Evolutionary conservation across 306 rosid species (phyloP), one percentile per base, ranked within the genome.

Genomic region (Luffa aegyptiaca): DNA sequence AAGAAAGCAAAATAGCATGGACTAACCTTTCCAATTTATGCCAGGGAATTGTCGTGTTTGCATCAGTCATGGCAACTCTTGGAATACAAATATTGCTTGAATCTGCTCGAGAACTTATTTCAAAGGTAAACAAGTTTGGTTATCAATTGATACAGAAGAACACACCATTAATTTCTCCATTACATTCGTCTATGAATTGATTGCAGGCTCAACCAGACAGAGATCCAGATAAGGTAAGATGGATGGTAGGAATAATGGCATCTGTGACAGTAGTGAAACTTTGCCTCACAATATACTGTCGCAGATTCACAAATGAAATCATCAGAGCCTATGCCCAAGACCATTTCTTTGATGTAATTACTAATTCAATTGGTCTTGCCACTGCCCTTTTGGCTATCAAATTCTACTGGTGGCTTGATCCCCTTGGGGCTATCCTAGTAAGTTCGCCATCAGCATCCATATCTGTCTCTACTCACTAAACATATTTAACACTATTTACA

Each of bases 161-260:
- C 36, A 51, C 10, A 71, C 57, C 59, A 35, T 8, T 36, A 52
- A 17, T 75, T 35, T 75, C 5, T 75, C 64, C 35, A 18, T 75
- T 75, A 17, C 0, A 1, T 8, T 18, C 17, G 8, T 52, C 63
- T 52, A 49, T 35, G 42, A 51, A 21, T 36, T 21, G 48, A 11
- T 49, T 73, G 81, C 85, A 94, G 98, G 20, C 84, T 78, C 87
- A 91, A 81, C 97, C 97, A 1, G 92, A 90, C 0, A 89, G 86
- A 76, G 88, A 90, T 82, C 81, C 89, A 0, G 88, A 10, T 78
- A 92, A 92, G 82, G 97, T 88, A 35, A 92, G 75, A 78, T 92
- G 98, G 98, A 90, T 92, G 97, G 84, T 95, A 49, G 98, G 89
- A 80, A 95, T 95, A 6, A 95, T 95, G 98, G 86, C 83, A 0